Evolutionary conservation across 1,139 yeast genomes (phyloP), one percentile per base, ranked within the genome.

Genomic region (Taphrina flavorubra): DNA sequence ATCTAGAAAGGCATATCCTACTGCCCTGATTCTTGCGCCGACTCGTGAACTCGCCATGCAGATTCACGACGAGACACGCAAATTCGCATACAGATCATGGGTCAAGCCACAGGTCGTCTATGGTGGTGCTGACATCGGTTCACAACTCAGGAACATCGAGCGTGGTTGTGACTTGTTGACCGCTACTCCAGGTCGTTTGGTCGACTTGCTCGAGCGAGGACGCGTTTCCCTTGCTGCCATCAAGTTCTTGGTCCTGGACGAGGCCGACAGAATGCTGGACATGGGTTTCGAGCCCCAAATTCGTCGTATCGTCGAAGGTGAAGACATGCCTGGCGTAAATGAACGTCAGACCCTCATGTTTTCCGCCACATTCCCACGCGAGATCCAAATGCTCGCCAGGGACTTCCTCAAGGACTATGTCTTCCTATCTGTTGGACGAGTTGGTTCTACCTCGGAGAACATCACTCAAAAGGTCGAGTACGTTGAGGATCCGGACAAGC

Each of bases 211-310:
- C 75, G 97, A 92, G 82, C 89, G 97, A 83, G 97, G 98, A 77
- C 85, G 87, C 77, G 90, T 94, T 74, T 92, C 97, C 58, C 84
- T 94, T 77, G 85, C 86, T 74, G 91, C 90, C 82, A 92, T 94
- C 81, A 91, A 90, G 81, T 94, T 91, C 81, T 85, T 94, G 79
- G 98, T 94, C 65, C 85, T 94, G 74, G 99, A 94, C 82, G 99
- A 94, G 85, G 99, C 99, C 78, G 99, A 94, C 82, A 90, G 99
- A 85, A 94, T 94, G 99, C 87, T 94, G 82, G 99, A 94, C 87
- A 94, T 94, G 99, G 99, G 99, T 85, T 94, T 94, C 82, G 99
- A 94, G 84, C 98, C 98, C 74, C 99, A 94, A 85, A 94, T 94
- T 78, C 90, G 99, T 86, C 90, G 92, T 79, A 92, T 94, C 78